Conservation (phyloP, 345 rosid genomes). For the Angophora floribunda region DNA sequence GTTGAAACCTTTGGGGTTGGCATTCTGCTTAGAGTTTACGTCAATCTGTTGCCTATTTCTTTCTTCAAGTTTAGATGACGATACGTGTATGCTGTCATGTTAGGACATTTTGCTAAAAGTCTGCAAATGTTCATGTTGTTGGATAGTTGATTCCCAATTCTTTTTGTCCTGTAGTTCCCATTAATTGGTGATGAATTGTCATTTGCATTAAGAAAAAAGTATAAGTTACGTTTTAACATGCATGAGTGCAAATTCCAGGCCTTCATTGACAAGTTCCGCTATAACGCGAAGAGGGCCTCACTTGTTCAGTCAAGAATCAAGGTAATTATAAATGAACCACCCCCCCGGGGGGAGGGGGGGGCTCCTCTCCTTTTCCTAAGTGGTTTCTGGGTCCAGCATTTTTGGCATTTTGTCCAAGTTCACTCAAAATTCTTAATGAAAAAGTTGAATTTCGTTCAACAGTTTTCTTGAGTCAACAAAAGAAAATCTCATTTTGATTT, state of each 20-base stretch:
- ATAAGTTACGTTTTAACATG: background rate
- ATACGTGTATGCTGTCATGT: background rate
- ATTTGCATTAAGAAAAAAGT: background rate
- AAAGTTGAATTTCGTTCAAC: background rate
- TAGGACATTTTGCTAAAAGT: background rate
- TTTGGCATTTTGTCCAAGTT: background rate
- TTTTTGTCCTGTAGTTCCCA: background rate
- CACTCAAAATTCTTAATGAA: background rate
- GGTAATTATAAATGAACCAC: slow-evolving; percentile 48
- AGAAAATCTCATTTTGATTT: background rate
- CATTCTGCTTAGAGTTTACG: background rate
- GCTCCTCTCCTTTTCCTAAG: background rate
- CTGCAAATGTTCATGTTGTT: background rate
- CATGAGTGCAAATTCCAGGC: slow-evolving; percentile 33
- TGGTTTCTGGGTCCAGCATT: background rate
- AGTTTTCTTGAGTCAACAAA: background rate
- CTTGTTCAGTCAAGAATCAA: slow-evolving; percentile 99
- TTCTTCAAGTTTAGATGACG: background rate
- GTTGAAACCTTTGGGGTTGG: background rate
- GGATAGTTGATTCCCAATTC: background rate
- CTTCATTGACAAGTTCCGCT: slow-evolving; percentile 97
- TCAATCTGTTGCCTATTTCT: background rate
- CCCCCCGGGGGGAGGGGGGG: no score
- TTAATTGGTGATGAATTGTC: background rate
- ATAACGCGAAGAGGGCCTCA: slow-evolving; percentile 97